Base-by-base conservation (phyloP, 2,329 filamentous ascomycete genomes). In the Tolypocladium inflatum region DNA sequence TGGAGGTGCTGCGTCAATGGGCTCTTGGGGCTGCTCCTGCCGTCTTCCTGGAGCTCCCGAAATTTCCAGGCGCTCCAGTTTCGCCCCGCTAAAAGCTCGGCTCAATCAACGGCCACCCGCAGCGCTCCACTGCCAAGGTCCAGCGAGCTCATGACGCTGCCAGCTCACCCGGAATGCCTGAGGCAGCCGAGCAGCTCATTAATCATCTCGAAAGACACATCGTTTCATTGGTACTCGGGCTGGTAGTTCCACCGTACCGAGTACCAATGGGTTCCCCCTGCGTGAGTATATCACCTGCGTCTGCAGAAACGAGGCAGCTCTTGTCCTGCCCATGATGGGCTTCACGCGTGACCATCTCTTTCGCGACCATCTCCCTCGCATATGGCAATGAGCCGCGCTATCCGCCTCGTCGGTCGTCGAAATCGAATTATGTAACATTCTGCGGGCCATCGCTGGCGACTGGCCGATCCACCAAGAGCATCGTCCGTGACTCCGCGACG, bases 51-150 rank as follows among this genome's bases (percentile, higher is more conserved):
- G 57, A 58, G 58, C 60, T 58, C 58, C 62, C 55, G 66, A 69
- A 67, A 67, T 69, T 69, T 69, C 64, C 66, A 66, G 63, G 48
- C 30, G 30, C 48, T 65, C 62, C 63, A 57, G 42, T 55, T 43
- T 21, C 7, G 53, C 38, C 53, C 53, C 53, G 53, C 53, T 33
- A 55, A 55, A 55, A 55, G 53, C 53, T 55, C 53, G 53, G 53
- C 38, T 55, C 53, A 55, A 30, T 42, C 21, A 42, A 13, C 21
- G 53, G 7, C 21, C 15, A 4, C 38, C 38, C 8, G 30, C 11
- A 37, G 35, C 35, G 3, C 26, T 50, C 45, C 45, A 13, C 48
- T 4, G 45, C 6, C 6, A 48, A 42, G 42, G 5, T 26, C 26
- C 45, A 50, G 45, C 9, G 26, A 50, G 45, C 45, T 9, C 45